Percentiles rank a stretch among this genome's conserved stretches.
phyloP scores from a whole-genome alignment of 805 yeast genomes.

The Suhomyces faveliae region DNA sequence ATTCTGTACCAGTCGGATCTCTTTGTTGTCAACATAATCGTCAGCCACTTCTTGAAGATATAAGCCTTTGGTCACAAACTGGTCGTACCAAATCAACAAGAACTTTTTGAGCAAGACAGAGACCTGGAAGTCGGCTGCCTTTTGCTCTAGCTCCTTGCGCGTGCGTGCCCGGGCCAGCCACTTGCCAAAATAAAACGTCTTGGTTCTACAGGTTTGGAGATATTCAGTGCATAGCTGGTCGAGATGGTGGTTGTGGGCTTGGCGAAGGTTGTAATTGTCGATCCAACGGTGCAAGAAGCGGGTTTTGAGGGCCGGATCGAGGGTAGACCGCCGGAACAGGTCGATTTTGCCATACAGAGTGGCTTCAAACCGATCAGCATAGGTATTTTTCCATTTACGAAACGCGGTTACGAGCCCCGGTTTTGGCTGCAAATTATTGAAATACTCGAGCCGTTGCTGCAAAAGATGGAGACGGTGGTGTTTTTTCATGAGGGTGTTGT shows the following conservation, averaged over 20 bases:
- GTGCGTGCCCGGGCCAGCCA: not conserved
- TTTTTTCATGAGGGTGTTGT: slow-evolving; percentile 10
- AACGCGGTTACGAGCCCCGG: too few relatives aligned
- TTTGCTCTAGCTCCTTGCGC: not conserved
- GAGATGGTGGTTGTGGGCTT: slow-evolving; percentile 9
- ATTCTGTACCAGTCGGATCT: slow-evolving; percentile 25
- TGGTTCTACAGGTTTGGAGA: not conserved
- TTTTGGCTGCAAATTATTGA: too few relatives aligned
- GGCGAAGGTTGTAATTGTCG: slow-evolving; percentile 15
- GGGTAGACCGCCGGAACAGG: slow-evolving; percentile 15
- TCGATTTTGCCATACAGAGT: slow-evolving; percentile 16
- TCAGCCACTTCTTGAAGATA: slow-evolving; percentile 30
- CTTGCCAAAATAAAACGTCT: not conserved
- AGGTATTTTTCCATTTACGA: slow-evolving; percentile 23
- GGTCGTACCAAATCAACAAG: slow-evolving; percentile 35
- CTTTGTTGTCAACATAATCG: slow-evolving; percentile 27
- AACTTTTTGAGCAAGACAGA: slow-evolving; percentile 24
- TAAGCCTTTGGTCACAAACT: slow-evolving; percentile 20
- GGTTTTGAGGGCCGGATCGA: slow-evolving; percentile 13
- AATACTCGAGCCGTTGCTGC: not conserved
- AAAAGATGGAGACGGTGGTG: not conserved
- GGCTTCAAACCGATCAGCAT: slow-evolving; percentile 20
- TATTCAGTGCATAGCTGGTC: slow-evolving; percentile 1
- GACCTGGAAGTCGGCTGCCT: slow-evolving; percentile 19
- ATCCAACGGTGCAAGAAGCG: slow-evolving; percentile 23